phyloP scores from a whole-genome alignment of 768 basidiomycete genomes.

The Cantharellus anzutake region DNA sequence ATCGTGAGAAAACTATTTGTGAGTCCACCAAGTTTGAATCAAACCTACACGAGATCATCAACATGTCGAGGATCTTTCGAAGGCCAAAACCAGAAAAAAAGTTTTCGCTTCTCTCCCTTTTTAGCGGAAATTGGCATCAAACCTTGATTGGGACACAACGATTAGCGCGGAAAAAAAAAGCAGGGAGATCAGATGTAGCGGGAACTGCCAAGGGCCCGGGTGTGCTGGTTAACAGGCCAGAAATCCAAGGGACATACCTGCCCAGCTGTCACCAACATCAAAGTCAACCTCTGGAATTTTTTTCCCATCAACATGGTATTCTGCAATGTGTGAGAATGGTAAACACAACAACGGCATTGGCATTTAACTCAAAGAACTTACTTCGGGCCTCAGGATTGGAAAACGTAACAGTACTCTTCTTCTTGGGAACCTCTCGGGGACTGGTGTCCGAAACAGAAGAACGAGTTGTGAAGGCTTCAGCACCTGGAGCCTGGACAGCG shows the following conservation, averaged over 20 bases:
- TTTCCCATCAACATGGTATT: conserved; percentile 3
- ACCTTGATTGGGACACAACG: not conserved
- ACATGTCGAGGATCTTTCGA: not conserved
- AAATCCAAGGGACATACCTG: not conserved
- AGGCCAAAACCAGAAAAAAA: conserved; percentile 5
- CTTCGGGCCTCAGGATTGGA: not conserved
- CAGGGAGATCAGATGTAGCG: no score
- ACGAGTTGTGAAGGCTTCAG: not conserved
- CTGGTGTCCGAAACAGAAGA: not conserved
- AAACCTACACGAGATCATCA: not conserved
- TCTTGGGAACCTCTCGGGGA: not conserved
- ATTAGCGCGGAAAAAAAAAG: no score
- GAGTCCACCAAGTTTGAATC: not conserved
- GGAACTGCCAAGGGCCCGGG: no score
- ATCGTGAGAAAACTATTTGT: not conserved
- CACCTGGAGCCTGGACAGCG: not conserved
- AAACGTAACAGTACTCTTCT: not conserved
- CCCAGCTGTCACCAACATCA: conserved; percentile 2
- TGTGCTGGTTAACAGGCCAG: no score
- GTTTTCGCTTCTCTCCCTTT: conserved; percentile 2
- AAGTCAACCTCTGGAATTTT: conserved; percentile 1
- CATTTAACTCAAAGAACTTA: not conserved
- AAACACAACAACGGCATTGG: not conserved
- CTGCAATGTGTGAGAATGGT: not conserved
- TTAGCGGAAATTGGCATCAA: not conserved